A percentile compares a stretch with the other conserved stretches of the same genome.
Conservation (phyloP, 2,329 filamentous ascomycete species). For the Trichoderma polysporum region DNA sequence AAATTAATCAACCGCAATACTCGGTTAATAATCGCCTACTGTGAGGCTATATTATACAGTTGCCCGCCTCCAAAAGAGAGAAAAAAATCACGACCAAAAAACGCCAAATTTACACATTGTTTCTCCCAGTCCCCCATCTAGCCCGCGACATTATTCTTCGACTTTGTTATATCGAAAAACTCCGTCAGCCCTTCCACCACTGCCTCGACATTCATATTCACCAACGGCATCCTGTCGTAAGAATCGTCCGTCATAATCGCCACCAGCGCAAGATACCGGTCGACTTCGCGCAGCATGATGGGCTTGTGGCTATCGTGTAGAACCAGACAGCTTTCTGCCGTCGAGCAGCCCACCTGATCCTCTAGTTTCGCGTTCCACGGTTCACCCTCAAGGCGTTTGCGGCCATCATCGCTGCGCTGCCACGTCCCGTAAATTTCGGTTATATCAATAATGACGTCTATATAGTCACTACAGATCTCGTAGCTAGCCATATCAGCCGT, state of each 20-base stretch:
- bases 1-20: not conserved
- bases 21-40: not conserved
- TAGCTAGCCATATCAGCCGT: conserved; percentile 95
- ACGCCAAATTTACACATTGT: not conserved
- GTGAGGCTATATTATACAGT: conserved; percentile 3
- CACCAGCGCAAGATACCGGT: conserved; percentile 75
- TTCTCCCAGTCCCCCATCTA: not conserved
- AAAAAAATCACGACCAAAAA: not conserved
- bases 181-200: conserved; percentile 76
- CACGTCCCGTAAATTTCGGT: conserved; percentile 90
- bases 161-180: conserved; percentile 73
- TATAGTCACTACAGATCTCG: conserved; percentile 97
- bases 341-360: conserved; percentile 64
- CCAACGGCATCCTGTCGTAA: conserved; percentile 78
- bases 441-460: conserved; percentile 96
- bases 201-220: conserved; percentile 84
- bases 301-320: conserved; percentile 63
- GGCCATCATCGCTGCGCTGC: conserved; percentile 56
- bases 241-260: conserved; percentile 85
- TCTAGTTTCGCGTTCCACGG: conserved; percentile 62
- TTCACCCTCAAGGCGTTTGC: conserved; percentile 56
- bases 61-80: not conserved
- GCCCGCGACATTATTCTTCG: conserved; percentile 38
- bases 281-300: conserved; percentile 68
- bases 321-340: conserved; percentile 67